Conservation (phyloP, 1,139 yeast species). For the Kurtzmaniella quercitrusa region DNA sequence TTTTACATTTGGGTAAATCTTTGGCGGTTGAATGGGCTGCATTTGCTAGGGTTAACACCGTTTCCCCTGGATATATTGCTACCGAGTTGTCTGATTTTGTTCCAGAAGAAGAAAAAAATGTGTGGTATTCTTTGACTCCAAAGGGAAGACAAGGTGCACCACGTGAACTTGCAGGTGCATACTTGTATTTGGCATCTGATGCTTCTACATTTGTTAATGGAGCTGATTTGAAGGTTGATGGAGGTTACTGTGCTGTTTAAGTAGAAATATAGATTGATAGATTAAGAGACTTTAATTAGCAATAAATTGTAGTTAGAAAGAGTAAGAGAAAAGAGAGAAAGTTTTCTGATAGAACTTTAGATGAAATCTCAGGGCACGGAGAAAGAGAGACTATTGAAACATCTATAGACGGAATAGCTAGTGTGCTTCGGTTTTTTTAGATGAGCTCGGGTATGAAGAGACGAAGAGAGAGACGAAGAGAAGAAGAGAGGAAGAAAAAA, state of each 20-base stretch:
- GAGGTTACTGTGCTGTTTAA: constrained; percentile 31
- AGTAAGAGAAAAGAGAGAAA: no score
- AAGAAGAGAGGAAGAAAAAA: no score
- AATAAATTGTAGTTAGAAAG: no score
- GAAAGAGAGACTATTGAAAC: no score
- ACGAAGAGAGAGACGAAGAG: no score
- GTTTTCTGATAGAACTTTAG: no score
- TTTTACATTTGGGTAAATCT: constrained; percentile 26
- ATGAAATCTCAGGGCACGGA: no score
- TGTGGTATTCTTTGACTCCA: constrained; percentile 27
- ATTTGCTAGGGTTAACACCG: constrained; percentile 29
- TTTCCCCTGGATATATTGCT: constrained; percentile 30
- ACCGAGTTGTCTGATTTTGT: constrained; percentile 52
- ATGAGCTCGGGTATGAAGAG: no score
- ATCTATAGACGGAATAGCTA: no score
- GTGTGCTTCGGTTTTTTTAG: no score
- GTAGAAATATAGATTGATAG: not conserved
- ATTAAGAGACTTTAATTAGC: not conserved
- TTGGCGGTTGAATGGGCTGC: constrained; percentile 30
- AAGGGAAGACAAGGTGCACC: constrained; percentile 24
- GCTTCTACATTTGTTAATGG: constrained; percentile 44
- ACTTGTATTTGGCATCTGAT: constrained; percentile 38
- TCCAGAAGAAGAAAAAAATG: constrained; percentile 28
- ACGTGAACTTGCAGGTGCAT: constrained; percentile 41
- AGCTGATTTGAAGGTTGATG: constrained; percentile 43